These are phyloP conservation scores for Prosopis cineraria DNA, from an alignment of 306 rosid genomes.

Conservation along the genomic window DNA sequence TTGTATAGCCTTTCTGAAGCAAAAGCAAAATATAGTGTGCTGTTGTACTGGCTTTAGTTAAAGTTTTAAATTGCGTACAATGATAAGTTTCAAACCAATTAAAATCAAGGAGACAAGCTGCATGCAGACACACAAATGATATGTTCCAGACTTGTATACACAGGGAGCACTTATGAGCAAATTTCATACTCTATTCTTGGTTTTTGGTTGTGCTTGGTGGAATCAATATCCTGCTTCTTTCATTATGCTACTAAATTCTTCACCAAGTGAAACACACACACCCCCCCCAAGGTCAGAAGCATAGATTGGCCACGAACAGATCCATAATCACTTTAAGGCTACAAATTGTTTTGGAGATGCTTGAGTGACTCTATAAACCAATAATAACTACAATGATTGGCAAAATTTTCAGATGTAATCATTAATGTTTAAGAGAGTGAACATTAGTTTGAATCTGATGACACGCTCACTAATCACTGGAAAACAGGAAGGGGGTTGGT, in stretches of 20 bases:
- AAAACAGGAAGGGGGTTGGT: not conserved
- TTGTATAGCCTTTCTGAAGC: constrained; percentile 8
- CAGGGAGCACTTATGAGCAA: not conserved
- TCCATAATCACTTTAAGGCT: constrained; percentile 10
- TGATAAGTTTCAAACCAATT: constrained; percentile 14
- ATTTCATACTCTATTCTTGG: not conserved
- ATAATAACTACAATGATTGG: not conserved
- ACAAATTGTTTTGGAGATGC: constrained; percentile 8
- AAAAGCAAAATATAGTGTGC: constrained; percentile 5
- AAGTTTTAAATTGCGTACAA: not conserved
- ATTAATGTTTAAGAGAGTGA: not conserved
- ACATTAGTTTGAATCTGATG: constrained; percentile 11
- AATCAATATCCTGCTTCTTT: not conserved
- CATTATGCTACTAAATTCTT: not conserved
- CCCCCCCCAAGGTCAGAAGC: not conserved
- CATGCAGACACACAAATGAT: not conserved
- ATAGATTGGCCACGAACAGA: not conserved
- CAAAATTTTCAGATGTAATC: not conserved
- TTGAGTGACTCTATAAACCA: constrained; percentile 2
- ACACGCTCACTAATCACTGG: not conserved
- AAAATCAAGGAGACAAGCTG: constrained; percentile 6
- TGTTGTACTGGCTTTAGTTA: constrained; percentile 5
- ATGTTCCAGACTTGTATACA: not conserved
- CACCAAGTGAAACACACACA: not conserved
- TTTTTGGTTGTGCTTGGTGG: not conserved